Evolutionary conservation across 768 basidiomycete species (phyloP).

Genomic region (Tulasnella sp.): DNA sequence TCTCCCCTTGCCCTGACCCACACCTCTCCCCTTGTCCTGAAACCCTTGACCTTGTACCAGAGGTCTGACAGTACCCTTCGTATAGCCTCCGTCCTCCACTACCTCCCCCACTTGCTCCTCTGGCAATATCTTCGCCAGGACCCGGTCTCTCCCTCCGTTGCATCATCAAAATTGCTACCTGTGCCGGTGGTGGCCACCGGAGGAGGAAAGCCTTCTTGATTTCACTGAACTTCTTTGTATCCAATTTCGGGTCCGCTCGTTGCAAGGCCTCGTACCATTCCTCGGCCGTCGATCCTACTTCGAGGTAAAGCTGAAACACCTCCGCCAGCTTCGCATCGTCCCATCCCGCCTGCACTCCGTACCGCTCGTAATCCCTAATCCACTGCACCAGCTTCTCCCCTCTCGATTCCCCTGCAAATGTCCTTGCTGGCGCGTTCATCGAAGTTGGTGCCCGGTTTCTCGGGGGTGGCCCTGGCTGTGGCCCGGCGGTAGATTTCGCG

Average conservation of each 20-base stretch:
- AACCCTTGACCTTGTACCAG: no score
- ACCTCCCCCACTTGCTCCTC: slow-evolving; percentile 12
- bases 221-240: not conserved
- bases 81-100: not conserved
- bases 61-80: not conserved
- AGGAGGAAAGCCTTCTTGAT: not conserved
- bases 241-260: not conserved
- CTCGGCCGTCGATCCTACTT: not conserved
- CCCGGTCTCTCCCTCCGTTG: not conserved
- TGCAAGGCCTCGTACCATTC: not conserved
- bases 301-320: not conserved
- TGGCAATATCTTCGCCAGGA: not conserved
- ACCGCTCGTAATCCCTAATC: not conserved
- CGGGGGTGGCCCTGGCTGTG: not conserved
- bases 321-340: not conserved
- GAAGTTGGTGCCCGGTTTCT: not conserved
- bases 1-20: no score
- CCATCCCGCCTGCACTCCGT: slow-evolving; percentile 13
- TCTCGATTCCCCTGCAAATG: not conserved
- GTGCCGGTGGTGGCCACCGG: not conserved
- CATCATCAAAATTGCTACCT: not conserved
- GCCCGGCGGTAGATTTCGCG: not conserved
- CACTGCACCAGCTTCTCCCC: not conserved
- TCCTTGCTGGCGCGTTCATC: not conserved
- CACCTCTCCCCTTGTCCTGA: no score